Evolutionary conservation across 2,329 filamentous ascomycete genomes (phyloP).

Genomic region (Tolypocladium pustulatum): DNA sequence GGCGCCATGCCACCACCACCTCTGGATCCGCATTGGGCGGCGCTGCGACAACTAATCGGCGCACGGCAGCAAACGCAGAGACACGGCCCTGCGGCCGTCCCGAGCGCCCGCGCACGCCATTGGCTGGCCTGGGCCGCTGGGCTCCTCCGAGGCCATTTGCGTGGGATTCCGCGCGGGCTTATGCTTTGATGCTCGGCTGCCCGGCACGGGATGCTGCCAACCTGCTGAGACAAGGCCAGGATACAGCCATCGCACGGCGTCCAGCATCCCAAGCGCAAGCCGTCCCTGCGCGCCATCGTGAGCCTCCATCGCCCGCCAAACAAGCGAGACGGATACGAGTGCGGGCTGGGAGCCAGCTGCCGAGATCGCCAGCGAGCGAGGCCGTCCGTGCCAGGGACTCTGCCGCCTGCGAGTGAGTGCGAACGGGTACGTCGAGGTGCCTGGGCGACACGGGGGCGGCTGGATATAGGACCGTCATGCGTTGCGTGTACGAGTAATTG

Average conservation of each 20-base stretch:
- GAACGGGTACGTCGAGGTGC: not conserved
- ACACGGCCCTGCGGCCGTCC: not conserved
- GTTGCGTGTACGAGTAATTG: no score
- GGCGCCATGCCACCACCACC: not conserved
- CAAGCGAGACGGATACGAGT: not conserved
- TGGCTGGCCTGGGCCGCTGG: not conserved
- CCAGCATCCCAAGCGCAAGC: not conserved
- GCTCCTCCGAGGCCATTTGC: not conserved
- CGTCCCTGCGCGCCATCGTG: not conserved
- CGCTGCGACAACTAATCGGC: not conserved
- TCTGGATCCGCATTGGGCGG: not conserved
- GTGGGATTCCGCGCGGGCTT: not conserved
- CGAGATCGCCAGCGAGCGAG: not conserved
- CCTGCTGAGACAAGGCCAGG: not conserved
- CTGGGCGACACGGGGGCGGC: not conserved
- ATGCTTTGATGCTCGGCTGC: slow-evolving; percentile 1
- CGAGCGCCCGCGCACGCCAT: not conserved
- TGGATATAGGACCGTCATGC: not conserved
- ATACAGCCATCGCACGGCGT: not conserved
- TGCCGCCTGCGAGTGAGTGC: no score
- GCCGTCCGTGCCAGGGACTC: not conserved
- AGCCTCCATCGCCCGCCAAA: not conserved
- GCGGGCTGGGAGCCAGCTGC: not conserved
- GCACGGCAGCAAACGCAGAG: not conserved
- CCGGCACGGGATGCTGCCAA: not conserved